Base-by-base conservation (phyloP, 2,329 filamentous ascomycete genomes). In the Colletotrichum eremochloae region DNA sequence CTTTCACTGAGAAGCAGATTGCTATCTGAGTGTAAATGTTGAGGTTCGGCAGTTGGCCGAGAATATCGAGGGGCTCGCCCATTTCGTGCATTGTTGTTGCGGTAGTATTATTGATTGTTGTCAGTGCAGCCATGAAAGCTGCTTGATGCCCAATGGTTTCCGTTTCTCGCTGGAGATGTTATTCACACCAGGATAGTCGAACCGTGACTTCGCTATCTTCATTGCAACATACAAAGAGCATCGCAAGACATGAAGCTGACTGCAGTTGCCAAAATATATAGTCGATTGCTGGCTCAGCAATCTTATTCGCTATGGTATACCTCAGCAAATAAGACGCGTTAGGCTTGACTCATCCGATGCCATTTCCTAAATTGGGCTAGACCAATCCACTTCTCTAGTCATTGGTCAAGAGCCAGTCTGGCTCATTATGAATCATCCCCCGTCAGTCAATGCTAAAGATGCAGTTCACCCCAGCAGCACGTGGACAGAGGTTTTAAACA, bases 1-100 rank as follows among this genome's bases (percentile, higher is more conserved):
- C 75, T 1, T 75, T 5, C 11, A 83, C 20, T 0, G 78, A 67
- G 75, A 82, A 88, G 69, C 80, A 80, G 40, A 85, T 77, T 50
- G 79, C 81, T 50, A 88, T 78, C 62, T 84, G 85, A 0, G 85
- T 88, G 74, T 87, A 88, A 14, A 87, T 81, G 14, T 77, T 76
- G 44, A 86, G 79, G 7, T 78, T 73, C 9, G 83, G 80, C 64
- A 81, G 78, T 62, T 86, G 82, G 15, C 84, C 85, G 6, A 86
- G 72, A 50, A 83, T 75, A 55, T 86, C 85, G 2, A 87, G 38
- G 3, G 52, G 33, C 18, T 68, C 42, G 48, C 65, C 42, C 66
- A 68, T 68, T 18, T 18, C 8, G n/a, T 14, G 42, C 14, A 40
- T 15, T 46, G 58, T 61, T 42, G 24, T 11, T 33, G 33, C 31